Evolutionary conservation across 1,139 yeast species (phyloP).

Genomic region (Suhomyces bribrorum): DNA sequence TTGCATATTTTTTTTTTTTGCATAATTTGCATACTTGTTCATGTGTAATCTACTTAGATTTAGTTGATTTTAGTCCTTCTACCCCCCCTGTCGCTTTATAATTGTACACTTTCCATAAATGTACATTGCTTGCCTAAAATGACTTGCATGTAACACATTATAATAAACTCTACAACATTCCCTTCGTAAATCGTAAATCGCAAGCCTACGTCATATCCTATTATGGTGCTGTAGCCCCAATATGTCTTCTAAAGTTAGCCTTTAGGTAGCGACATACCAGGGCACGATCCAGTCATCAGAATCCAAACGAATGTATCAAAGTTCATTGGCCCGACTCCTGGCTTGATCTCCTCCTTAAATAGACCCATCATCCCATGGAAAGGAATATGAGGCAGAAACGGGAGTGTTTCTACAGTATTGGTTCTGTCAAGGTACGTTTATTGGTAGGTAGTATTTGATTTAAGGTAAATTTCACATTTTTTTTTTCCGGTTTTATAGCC

Average conservation of each 20-base stretch:
- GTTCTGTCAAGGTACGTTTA: conserved; percentile 1
- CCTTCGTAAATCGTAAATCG: too few relatives aligned
- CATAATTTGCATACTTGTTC: too few relatives aligned
- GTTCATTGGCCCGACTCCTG: conserved; percentile 31
- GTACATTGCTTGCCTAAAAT: too few relatives aligned
- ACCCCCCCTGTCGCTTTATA: too few relatives aligned
- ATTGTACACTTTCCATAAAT: too few relatives aligned
- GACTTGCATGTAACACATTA: too few relatives aligned
- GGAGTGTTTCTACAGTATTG: conserved; percentile 48
- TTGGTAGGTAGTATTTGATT: conserved; percentile 1
- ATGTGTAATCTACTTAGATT: too few relatives aligned
- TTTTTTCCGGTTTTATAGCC: conserved; percentile 4
- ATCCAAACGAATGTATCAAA: conserved; percentile 43
- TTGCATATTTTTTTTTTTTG: too few relatives aligned
- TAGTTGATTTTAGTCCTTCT: too few relatives aligned
- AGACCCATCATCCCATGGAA: conserved; percentile 62
- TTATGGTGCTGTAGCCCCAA: conserved; percentile 6
- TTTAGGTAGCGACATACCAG: conserved; percentile 15
- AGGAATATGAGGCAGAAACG: conserved; percentile 72
- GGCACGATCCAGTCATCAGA: conserved; percentile 47
- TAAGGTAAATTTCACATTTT: too few relatives aligned
- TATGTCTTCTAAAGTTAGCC: conserved; percentile 4
- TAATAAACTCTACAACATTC: too few relatives aligned
- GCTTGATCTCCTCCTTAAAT: conserved; percentile 70
- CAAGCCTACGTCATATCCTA: background rate